Evolutionary conservation across 2,329 filamentous ascomycete species (phyloP).

Genomic region (Alternaria atra): DNA sequence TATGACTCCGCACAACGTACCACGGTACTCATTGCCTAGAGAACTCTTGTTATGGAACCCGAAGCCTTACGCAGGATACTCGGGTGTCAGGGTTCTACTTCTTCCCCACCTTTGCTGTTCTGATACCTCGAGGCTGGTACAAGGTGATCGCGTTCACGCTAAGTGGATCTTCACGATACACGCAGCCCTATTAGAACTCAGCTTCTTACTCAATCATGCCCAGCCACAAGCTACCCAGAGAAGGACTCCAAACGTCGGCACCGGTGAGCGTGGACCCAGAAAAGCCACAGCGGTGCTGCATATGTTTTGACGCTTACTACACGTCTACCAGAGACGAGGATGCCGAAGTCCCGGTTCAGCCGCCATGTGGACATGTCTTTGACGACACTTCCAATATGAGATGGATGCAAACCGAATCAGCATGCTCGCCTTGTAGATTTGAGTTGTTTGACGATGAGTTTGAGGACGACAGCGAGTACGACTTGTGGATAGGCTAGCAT

Average conservation of each 20-base stretch:
- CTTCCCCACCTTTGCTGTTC: constrained; percentile 7
- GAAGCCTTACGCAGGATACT: background rate
- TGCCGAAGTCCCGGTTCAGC: constrained; percentile 21
- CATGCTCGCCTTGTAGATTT: constrained; percentile 27
- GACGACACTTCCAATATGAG: constrained; percentile 21
- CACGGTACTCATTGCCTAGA: background rate
- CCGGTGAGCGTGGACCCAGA: constrained; percentile 12
- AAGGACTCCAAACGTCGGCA: background rate
- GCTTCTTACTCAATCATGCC: constrained; percentile 8
- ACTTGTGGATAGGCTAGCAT: constrained; percentile 1
- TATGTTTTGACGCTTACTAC: constrained; percentile 22
- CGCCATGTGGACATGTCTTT: constrained; percentile 27
- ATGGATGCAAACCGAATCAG: constrained; percentile 18
- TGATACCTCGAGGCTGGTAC: constrained; percentile 8
- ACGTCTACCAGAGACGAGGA: constrained; percentile 1
- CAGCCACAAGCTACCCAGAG: constrained; percentile 2
- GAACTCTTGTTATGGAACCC: background rate
- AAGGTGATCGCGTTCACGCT: constrained; percentile 8
- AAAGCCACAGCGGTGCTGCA: constrained; percentile 18
- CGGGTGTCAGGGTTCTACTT: constrained; percentile 5
- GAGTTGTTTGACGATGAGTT: background rate
- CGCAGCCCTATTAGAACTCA: background rate
- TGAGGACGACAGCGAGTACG: background rate
- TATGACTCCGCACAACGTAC: constrained; percentile 4
- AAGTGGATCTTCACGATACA: constrained; percentile 1